Evolutionary conservation across 306 rosid genomes (phyloP), one percentile per base, ranked within the genome.

Genomic region (Acacia melanoxylon): DNA sequence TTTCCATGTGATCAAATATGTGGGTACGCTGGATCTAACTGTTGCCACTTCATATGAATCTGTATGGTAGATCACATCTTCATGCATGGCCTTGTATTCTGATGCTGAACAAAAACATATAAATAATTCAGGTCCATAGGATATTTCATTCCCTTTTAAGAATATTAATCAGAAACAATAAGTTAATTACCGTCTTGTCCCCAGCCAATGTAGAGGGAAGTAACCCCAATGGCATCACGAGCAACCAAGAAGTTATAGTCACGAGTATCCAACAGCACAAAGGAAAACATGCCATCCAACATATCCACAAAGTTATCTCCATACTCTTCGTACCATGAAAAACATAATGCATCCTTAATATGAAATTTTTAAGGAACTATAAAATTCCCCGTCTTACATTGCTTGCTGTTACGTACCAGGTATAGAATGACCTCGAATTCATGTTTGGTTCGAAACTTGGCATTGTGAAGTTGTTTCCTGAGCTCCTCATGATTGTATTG

Each of bases 21-120:
- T 95, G 13, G 98, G 98, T 27, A 94, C 93, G 89, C 98, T 91
- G 31, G 98, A 95, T 81, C 99, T 92, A 74, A 93, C 88, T 29
- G 99, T 89, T 2, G 97, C 91, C 13, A 95, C 96, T 81, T 95
- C 99, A 75, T 95, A 93, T 44, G 99, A 91, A 79, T 93, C 98
- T 48, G 93, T n/a, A 75, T 95, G 98, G 87, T 91, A 92, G 59
- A 95, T 95, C 67, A 95, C 98, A 1, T 95, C 98, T 83, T 95
- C 97, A 52, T 92, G 92, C 83, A 95, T 45, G 0, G 94, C 94
- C 84, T 95, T 95, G 81, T 93, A 83, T 76, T 95, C 97, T 11
- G 98, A 95, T 40, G 97, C 99, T 93, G 84, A 76, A 76, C 4
- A 22, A 19, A 20, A 37, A 37, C 61, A 89, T 2, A 3, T 16